Evolutionary conservation across 225 moss, liverwort and hornwort genomes (phyloP).

Genomic region (Neckera pumila): DNA sequence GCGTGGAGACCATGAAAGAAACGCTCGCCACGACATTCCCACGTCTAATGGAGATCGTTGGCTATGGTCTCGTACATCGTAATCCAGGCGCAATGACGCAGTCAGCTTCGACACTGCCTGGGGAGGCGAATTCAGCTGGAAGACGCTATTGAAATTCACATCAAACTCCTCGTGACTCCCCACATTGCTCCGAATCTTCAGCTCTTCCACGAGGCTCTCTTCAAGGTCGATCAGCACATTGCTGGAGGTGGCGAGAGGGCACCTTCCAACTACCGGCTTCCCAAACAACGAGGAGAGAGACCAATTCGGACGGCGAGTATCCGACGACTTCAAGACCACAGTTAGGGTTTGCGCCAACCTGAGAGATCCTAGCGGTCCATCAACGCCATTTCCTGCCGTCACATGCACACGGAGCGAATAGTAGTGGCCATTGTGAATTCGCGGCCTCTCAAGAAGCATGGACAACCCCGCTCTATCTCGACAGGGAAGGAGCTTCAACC

Average conservation of each 20-base stretch:
- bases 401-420: conserved; percentile 79
- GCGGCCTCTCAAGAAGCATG: conserved; percentile 71
- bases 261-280: conserved; percentile 43
- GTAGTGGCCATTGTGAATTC: conserved; percentile 69
- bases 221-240: conserved; percentile 66
- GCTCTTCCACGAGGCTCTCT: conserved; percentile 27
- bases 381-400: conserved; percentile 3
- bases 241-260: conserved; percentile 76
- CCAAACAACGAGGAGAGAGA: conserved; percentile 64
- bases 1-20: conserved; percentile 43
- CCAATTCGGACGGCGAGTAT: conserved; percentile 38
- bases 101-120: conserved; percentile 2
- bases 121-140: conserved; percentile 21
- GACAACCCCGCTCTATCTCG: conserved; percentile 87
- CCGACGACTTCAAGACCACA: conserved; percentile 46
- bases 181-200: not conserved
- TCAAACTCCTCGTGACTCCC: not conserved
- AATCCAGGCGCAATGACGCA: conserved; percentile 39
- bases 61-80: conserved; percentile 31
- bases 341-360: conserved; percentile 67
- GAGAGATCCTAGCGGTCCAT: not conserved
- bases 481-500: conserved; percentile 94
- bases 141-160: not conserved
- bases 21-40: conserved; percentile 56
- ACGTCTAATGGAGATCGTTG: conserved; percentile 35